Evolutionary conservation across 2,329 filamentous ascomycete genomes (phyloP).

Genomic region (Cordyceps fumosorosea): DNA sequence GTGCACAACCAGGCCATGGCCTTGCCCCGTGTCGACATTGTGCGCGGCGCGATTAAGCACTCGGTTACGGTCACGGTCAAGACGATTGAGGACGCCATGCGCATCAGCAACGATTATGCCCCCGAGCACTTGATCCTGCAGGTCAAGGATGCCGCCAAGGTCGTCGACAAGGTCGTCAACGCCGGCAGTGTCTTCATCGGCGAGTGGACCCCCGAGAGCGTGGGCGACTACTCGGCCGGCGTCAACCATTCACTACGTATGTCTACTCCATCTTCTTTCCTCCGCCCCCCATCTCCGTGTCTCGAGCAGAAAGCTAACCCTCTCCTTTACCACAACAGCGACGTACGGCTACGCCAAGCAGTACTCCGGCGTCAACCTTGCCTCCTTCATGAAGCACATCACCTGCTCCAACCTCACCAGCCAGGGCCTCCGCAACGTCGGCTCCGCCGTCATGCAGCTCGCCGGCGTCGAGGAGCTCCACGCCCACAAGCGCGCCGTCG

Average conservation of each 20-base stretch:
- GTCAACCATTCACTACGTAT: slow-evolving; percentile 96
- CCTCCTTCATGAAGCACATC: slow-evolving; percentile 96
- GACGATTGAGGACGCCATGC: slow-evolving; percentile 66
- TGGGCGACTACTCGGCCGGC: slow-evolving; percentile 95
- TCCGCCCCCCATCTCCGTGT: background rate
- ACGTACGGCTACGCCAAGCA: slow-evolving; percentile 98
- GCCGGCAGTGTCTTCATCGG: slow-evolving; percentile 95
- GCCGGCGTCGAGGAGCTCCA: slow-evolving; percentile 92
- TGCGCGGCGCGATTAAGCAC: slow-evolving; percentile 83
- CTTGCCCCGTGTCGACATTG: slow-evolving; percentile 86
- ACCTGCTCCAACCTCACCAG: slow-evolving; percentile 86
- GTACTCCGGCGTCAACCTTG: slow-evolving; percentile 95
- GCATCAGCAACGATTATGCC: slow-evolving; percentile 86
- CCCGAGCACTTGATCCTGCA: slow-evolving; percentile 96
- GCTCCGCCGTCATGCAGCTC: slow-evolving; percentile 85
- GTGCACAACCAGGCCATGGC: slow-evolving; percentile 81
- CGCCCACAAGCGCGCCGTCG: slow-evolving; percentile 82
- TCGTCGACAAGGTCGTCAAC: slow-evolving; percentile 77
- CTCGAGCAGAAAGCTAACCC: slow-evolving; percentile 15
- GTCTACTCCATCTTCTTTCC: slow-evolving; percentile 30
- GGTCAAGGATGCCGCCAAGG: slow-evolving; percentile 65
- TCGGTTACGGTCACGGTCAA: slow-evolving; percentile 78
- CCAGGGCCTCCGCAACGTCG: slow-evolving; percentile 79
- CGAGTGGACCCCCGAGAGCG: slow-evolving; percentile 93
- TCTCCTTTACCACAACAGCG: slow-evolving; percentile 42